Conservation (phyloP, 306 rosid genomes). For the Pterocarpus macrocarpus region DNA sequence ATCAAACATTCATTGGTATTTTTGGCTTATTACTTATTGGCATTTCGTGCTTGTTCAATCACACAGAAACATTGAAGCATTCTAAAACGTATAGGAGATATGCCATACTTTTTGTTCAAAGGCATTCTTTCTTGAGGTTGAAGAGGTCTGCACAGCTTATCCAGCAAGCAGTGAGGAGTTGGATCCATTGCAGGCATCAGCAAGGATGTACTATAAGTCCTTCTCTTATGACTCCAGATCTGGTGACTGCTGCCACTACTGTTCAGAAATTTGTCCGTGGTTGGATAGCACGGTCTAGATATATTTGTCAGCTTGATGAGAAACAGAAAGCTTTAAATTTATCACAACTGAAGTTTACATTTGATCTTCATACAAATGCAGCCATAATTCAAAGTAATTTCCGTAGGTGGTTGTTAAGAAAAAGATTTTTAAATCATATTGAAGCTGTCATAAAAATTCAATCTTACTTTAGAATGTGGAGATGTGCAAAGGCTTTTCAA, state of each 20-base stretch:
- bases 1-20: conserved; percentile 19
- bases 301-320: conserved; percentile 48
- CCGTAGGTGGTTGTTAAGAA: conserved; percentile 72
- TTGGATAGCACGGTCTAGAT: conserved; percentile 60
- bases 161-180: conserved; percentile 65
- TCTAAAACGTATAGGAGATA: conserved; percentile 53
- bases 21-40: conserved; percentile 42
- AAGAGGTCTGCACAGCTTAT: conserved; percentile 61
- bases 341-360: conserved; percentile 38
- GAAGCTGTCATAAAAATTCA: conserved; percentile 71
- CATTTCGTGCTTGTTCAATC: conserved; percentile 41
- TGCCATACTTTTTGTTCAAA: conserved; percentile 53
- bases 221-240: conserved; percentile 39
- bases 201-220: conserved; percentile 34
- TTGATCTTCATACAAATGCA: conserved; percentile 54
- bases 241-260: conserved; percentile 55
- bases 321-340: conserved; percentile 44
- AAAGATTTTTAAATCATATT: conserved; percentile 59
- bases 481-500: conserved; percentile 64
- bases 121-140: conserved; percentile 58
- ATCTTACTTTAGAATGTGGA: conserved; percentile 71
- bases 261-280: conserved; percentile 68
- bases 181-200: conserved; percentile 61
- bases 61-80: conserved; percentile 57
- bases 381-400: conserved; percentile 71